Evolutionary conservation across 179 eudicot species (phyloP), one percentile per base, ranked within the genome.

Genomic region (Corrigiola litoralis): DNA sequence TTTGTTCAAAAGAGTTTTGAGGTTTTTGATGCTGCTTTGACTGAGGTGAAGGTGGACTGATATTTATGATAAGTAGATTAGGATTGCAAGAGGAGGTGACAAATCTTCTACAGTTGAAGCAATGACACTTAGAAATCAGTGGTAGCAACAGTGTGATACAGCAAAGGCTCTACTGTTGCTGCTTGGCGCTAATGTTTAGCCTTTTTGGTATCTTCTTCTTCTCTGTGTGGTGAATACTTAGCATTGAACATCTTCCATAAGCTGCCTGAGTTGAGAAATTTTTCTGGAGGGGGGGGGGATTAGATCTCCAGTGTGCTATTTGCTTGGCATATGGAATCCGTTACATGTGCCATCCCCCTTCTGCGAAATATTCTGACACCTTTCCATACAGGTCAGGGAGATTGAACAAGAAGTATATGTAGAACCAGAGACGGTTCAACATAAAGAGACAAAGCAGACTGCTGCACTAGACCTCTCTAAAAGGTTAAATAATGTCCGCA

Each of bases 391-490:
- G 98, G 95, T 92, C 36, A 85, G 83, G 68, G 96, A 92, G 75
- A 87, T 92, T 71, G 77, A 88, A 80, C 79, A 57, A 67, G 96
- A 92, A 71, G 79, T 66, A 16, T 62, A 59, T 67, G 71, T 70
- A 34, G 87, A 90, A 79, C 74, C 82, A 25, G 88, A 81, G 60
- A 55, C 78, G 1, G 77, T 54, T 69, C 82, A 78, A 66, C 87
- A 85, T 58, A 89, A 75, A 77, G 96, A 82, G 31, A 74, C 75
- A 41, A 92, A 80, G 73, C 96, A 89, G 71, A 80, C 95, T 51
- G 87, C 92, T 71, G 98, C 95, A 34, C 71, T 81, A 42, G 92
- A 85, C 73, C 82, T 92, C 23, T 81, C 88, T 16, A 82, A 88
- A 46, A 82, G 95, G 80, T 66, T 92, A 72, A 87, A 78, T 33